phyloP scores from a whole-genome alignment of 441 rosid genomes.

The Euphorbia celastroides region DNA sequence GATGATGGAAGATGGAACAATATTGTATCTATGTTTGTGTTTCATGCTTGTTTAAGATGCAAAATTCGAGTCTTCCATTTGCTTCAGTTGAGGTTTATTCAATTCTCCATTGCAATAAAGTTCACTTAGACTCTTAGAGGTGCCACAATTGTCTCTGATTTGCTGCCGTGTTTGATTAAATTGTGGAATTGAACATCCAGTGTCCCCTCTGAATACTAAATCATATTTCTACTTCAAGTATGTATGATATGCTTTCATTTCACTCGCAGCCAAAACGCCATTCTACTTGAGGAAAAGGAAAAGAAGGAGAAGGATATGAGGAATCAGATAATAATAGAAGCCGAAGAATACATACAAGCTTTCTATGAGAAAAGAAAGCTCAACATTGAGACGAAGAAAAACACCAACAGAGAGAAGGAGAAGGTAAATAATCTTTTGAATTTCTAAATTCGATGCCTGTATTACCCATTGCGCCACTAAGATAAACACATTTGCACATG shows the following conservation, averaged over 20 bases:
- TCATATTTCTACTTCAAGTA: background rate
- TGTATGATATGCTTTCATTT: constrained; percentile 1
- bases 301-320: constrained; percentile 78
- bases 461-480: background rate
- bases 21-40: too few relatives aligned
- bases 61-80: too few relatives aligned
- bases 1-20: too few relatives aligned
- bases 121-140: background rate
- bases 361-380: constrained; percentile 68
- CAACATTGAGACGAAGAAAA: constrained; percentile 52
- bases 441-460: background rate
- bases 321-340: constrained; percentile 65
- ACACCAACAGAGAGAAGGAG: constrained; percentile 69
- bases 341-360: constrained; percentile 61
- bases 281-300: constrained; percentile 76
- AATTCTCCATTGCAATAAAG: background rate
- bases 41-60: too few relatives aligned
- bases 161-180: background rate
- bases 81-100: background rate
- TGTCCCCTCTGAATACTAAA: background rate
- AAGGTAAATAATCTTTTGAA: constrained; percentile 31
- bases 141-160: too few relatives aligned
- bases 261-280: constrained; percentile 55
- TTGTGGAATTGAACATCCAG: background rate
- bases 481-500: too few relatives aligned